Evolutionary conservation across 2,329 filamentous ascomycete genomes (phyloP).

Genomic region (Aureobasidium vineae): DNA sequence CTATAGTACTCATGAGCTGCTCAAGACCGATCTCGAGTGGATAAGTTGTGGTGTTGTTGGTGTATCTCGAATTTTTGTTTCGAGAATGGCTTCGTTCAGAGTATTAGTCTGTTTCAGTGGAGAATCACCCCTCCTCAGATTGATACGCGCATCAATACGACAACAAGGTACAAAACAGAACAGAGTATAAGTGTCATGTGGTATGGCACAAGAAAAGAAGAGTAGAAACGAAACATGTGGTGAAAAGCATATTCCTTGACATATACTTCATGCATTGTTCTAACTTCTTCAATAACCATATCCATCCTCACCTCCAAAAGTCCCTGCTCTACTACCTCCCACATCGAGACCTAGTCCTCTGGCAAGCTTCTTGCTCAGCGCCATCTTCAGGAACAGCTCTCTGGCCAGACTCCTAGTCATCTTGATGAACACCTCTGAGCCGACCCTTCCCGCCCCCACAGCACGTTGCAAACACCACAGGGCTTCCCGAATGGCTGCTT

Average conservation of each 20-base stretch:
- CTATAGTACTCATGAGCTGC: too few relatives aligned
- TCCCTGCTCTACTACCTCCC: slow-evolving; percentile 1
- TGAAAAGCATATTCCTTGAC: too few relatives aligned
- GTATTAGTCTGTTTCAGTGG: background rate
- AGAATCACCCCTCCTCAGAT: background rate
- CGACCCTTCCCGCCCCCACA: slow-evolving; percentile 69
- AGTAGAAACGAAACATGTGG: too few relatives aligned
- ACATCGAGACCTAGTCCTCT: slow-evolving; percentile 67
- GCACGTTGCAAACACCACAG: slow-evolving; percentile 78
- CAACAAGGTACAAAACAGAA: background rate
- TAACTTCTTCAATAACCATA: slow-evolving; percentile 8
- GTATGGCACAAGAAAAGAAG: background rate
- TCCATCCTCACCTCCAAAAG: background rate
- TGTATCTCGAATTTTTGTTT: background rate
- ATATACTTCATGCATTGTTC: background rate
- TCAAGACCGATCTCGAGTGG: too few relatives aligned
- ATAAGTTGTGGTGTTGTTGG: background rate
- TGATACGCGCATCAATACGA: too few relatives aligned
- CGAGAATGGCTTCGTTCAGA: background rate
- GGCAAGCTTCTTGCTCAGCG: slow-evolving; percentile 73
- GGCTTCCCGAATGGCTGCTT: slow-evolving; percentile 79
- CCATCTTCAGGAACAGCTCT: slow-evolving; percentile 83
- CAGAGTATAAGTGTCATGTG: background rate
- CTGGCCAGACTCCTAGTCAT: slow-evolving; percentile 68
- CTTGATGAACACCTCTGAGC: slow-evolving; percentile 71